Evolutionary conservation across 2,329 filamentous ascomycete genomes (phyloP), one percentile per base, ranked within the genome.

Genomic region (Ceratocystis destructans): DNA sequence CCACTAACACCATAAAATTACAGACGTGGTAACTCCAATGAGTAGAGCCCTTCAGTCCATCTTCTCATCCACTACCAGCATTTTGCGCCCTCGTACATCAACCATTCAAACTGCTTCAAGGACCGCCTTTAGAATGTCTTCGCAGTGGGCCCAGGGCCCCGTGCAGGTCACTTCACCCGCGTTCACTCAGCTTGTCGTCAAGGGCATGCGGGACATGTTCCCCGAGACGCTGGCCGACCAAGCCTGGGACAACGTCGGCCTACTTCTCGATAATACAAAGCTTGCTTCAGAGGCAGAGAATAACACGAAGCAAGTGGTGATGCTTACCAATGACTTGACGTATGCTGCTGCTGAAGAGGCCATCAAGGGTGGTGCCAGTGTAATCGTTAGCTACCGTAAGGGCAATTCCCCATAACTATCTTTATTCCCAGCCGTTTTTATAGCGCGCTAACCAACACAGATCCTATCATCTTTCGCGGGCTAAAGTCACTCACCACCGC

Each of bases 241-340:
- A 71, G 86, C 88, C 70, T 99, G 92, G 82, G 94, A 99, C 75
- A 99, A 99, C 73, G 96, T 95, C n/a, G 94, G 94, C 62, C 82
- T 96, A 64, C 81, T 96, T 62, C 72, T 81, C 65, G 76, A 76
- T 69, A 79, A 79, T 71, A 74, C 77, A n/a, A 70, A 73, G 65
- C 61, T 71, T 41, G 61, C 66, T 57, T 17, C 17, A 3, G 71
- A 74, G 31, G 63, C 72, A 17, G 73, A 75, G 66, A 67, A 70
- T 12, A 69, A 68, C 59, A 71, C 72, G 62, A 73, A 73, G 61
- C 75, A 73, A 10, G 71, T 72, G 0, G 81, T 84, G 20, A 75
- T 85, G 64, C 77, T 85, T 61, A 92, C 94, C 5, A 90, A 96
- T 71, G 94, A 99, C 75, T 82, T 99, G 69, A 97, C 93, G 2